These are phyloP conservation scores for Sarocladiaceae sp. DNA, from an alignment of 2,329 filamentous ascomycete genomes.

Conservation along the genomic window DNA sequence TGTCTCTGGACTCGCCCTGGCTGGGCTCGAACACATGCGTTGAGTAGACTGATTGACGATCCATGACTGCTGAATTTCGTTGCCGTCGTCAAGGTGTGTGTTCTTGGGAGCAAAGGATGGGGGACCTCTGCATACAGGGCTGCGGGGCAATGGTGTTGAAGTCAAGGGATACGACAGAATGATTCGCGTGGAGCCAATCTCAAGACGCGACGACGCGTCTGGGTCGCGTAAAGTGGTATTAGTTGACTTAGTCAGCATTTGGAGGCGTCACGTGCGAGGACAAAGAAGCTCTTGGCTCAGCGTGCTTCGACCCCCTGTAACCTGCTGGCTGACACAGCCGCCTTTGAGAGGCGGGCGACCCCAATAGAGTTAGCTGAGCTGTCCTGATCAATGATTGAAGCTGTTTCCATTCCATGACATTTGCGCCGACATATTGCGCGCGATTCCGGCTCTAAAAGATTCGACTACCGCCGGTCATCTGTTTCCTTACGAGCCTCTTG, in stretches of 20 bases:
- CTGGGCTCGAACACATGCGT: slow-evolving; percentile 73
- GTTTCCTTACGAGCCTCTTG: neutral
- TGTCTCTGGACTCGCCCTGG: slow-evolving; percentile 63
- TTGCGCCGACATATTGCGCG: slow-evolving; percentile 3
- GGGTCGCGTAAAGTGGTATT: slow-evolving; percentile 6
- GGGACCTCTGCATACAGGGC: neutral
- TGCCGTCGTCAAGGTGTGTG: slow-evolving; percentile 2
- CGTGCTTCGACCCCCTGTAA: slow-evolving; percentile 5
- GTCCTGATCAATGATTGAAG: slow-evolving; percentile 9
- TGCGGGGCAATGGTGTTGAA: neutral
- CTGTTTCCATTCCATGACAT: slow-evolving; percentile 1
- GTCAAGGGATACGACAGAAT: slow-evolving; percentile 5
- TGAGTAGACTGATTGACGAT: slow-evolving; percentile 83
- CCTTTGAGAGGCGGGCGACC: neutral
- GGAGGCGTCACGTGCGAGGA: neutral
- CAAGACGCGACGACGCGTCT: slow-evolving; percentile 7
- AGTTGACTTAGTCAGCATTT: neutral
- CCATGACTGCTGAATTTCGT: slow-evolving; percentile 52
- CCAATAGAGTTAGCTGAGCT: slow-evolving; percentile 9
- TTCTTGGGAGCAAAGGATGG: neutral
- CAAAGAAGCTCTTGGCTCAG: neutral
- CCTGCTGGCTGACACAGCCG: neutral
- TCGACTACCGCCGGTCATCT: neutral
- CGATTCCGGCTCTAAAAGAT: neutral
- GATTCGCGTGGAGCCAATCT: slow-evolving; percentile 6